Evolutionary conservation across 1,284 basidiomycete genomes (phyloP).

Genomic region (Trametes hirsuta): DNA sequence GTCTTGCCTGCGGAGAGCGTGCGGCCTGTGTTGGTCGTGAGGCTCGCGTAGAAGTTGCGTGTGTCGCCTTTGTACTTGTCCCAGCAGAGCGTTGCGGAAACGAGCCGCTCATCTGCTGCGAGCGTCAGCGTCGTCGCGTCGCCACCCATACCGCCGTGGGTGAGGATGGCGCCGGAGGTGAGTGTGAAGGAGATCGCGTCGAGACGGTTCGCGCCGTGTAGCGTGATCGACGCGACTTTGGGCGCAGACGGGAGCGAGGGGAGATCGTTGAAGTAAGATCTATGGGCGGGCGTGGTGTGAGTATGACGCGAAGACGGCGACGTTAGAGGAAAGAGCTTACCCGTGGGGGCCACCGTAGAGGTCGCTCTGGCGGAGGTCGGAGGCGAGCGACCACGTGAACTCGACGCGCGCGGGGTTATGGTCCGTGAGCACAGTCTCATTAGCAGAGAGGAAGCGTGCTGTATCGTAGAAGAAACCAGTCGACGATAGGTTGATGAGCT

Average conservation of each 20-base stretch:
- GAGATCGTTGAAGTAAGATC: constrained; percentile 12
- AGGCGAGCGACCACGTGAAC: constrained; percentile 4
- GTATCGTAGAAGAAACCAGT: constrained; percentile 8
- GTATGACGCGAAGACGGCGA: neutral
- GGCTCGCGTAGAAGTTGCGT: constrained; percentile 14
- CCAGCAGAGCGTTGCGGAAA: constrained; percentile 7
- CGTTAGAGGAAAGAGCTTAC: neutral
- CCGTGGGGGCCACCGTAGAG: constrained; percentile 18
- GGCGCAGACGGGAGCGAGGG: constrained; percentile 8
- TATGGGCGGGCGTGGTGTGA: neutral
- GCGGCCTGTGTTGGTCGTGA: constrained; percentile 9
- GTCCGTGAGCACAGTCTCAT: constrained; percentile 11
- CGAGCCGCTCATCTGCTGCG: constrained; percentile 1
- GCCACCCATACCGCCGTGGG: constrained; percentile 17
- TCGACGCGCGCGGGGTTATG: constrained; percentile 15
- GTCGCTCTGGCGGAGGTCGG: constrained; percentile 11
- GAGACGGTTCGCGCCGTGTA: constrained; percentile 12
- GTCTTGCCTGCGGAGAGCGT: constrained; percentile 2
- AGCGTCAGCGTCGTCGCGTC: constrained; percentile 3
- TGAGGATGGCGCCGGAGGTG: neutral
- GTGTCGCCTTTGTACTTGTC: constrained; percentile 11
- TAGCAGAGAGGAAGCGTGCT: constrained; percentile 7
- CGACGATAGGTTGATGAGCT: constrained; percentile 3
- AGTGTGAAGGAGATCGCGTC: constrained; percentile 14
- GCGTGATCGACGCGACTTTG: constrained; percentile 4